Evolutionary conservation across 2,329 filamentous ascomycete genomes (phyloP).

Genomic region (Aspergillus sp.): DNA sequence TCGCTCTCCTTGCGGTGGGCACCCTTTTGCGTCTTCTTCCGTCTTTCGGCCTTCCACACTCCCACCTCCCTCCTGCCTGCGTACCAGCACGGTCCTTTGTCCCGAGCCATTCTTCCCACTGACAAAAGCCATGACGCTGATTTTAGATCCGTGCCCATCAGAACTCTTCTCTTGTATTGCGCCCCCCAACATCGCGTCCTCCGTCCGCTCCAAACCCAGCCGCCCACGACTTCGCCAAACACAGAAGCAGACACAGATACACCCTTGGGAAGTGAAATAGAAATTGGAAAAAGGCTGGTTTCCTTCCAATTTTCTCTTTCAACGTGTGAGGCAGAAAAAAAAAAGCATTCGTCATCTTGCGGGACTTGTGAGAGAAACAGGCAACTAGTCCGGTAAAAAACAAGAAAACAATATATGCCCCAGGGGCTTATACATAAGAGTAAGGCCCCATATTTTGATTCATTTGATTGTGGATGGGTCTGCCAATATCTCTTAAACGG

Average conservation of each 20-base stretch:
- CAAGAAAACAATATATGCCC: background rate
- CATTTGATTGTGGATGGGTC: background rate
- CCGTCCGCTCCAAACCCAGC: background rate
- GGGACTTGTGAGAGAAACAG: no score
- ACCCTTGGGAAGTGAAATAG: conserved; percentile 2
- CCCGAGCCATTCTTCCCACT: conserved; percentile 4
- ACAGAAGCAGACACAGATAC: background rate
- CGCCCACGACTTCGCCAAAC: conserved; percentile 1
- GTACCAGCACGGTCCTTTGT: background rate
- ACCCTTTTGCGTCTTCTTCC: background rate
- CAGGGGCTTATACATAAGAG: background rate
- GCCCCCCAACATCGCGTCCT: background rate
- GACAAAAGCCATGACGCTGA: conserved; percentile 4
- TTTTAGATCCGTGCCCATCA: conserved; percentile 7
- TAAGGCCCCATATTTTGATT: background rate
- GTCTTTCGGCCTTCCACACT: background rate
- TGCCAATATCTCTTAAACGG: background rate
- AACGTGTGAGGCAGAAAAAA: no score
- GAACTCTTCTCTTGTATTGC: conserved; percentile 2
- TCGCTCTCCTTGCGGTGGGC: background rate
- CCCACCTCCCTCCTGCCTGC: background rate
- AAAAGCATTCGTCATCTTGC: no score
- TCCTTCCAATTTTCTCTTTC: conserved; percentile 10
- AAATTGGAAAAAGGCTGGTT: conserved; percentile 19
- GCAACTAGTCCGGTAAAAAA: background rate